Conservation (phyloP, 2,329 filamentous ascomycete species). For the Trichophyton mentagrophytes region DNA sequence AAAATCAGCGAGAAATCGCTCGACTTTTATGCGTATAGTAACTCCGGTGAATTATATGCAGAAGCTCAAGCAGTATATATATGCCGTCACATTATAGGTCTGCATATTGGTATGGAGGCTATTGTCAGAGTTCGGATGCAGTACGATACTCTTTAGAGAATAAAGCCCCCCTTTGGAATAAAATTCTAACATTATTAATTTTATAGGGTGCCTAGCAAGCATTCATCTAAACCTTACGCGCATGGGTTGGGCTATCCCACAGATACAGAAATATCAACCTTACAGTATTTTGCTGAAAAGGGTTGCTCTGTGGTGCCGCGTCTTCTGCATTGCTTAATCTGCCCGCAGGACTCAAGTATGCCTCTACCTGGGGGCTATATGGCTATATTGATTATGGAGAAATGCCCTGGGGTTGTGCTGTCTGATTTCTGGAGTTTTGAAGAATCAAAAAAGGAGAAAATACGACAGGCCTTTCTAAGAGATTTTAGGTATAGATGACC, state of each 20-base stretch:
- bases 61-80: conserved; percentile 8
- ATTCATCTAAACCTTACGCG: not conserved
- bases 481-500: not conserved
- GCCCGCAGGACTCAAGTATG: not conserved
- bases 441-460: conserved; percentile 3
- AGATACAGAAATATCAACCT: not conserved
- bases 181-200: no score
- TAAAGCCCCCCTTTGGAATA: not conserved
- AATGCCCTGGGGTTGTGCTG: conserved; percentile 7
- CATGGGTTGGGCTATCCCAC: not conserved
- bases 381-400: conserved; percentile 8
- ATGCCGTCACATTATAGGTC: conserved; percentile 1
- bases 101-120: conserved; percentile 1
- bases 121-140: conserved; percentile 10
- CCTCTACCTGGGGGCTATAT: conserved; percentile 8
- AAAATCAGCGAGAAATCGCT: conserved; percentile 2
- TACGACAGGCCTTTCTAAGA: conserved; percentile 6
- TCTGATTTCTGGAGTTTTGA: conserved; percentile 4
- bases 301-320: conserved; percentile 4
- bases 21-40: not conserved
- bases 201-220: not conserved
- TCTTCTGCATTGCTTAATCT: not conserved
- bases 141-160: not conserved
- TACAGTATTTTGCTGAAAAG: not conserved
- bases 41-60: not conserved